These are phyloP conservation scores for Sodiomyces alkalinus DNA, from an alignment of 2,329 filamentous ascomycete genomes.

Conservation along the genomic window DNA sequence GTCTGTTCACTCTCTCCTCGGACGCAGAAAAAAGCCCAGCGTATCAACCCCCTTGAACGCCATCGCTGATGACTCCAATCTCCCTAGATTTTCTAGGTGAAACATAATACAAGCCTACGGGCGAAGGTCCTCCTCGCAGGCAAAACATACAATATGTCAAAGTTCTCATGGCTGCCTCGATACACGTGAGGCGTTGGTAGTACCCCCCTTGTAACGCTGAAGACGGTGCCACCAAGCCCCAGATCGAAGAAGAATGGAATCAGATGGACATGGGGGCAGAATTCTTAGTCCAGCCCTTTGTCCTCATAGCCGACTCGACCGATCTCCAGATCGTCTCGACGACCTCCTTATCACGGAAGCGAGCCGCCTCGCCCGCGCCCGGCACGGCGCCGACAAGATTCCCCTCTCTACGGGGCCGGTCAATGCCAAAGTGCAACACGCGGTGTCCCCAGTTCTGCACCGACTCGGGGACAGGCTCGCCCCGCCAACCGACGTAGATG, in stretches of 20 bases:
- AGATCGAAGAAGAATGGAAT: too few species aligned
- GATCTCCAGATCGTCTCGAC: constrained; percentile 86
- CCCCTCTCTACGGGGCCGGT: constrained; percentile 55
- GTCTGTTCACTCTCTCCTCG: too few species aligned
- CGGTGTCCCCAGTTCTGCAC: constrained; percentile 77
- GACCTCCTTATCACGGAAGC: constrained; percentile 81
- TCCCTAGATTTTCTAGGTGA: too few species aligned
- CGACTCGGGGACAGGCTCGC: constrained; percentile 61
- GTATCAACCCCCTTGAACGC: background rate
- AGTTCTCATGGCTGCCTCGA: too few species aligned
- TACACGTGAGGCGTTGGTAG: too few species aligned
- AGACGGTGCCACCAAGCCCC: too few species aligned
- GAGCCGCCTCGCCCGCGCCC: constrained; percentile 30
- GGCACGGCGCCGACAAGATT: background rate
- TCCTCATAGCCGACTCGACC: constrained; percentile 77
- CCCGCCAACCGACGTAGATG: constrained; percentile 82
- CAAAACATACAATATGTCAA: too few species aligned
- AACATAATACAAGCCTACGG: too few species aligned
- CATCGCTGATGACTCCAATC: constrained; percentile 1
- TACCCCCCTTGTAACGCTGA: too few species aligned
- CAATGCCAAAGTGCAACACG: constrained; percentile 65
- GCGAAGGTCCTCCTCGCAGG: too few species aligned
- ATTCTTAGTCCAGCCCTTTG: constrained; percentile 68
- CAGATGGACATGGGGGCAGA: constrained; percentile 34
- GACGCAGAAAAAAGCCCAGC: too few species aligned